Evolutionary conservation across 306 rosid genomes (phyloP).

Genomic region (Castanospermum australe): DNA sequence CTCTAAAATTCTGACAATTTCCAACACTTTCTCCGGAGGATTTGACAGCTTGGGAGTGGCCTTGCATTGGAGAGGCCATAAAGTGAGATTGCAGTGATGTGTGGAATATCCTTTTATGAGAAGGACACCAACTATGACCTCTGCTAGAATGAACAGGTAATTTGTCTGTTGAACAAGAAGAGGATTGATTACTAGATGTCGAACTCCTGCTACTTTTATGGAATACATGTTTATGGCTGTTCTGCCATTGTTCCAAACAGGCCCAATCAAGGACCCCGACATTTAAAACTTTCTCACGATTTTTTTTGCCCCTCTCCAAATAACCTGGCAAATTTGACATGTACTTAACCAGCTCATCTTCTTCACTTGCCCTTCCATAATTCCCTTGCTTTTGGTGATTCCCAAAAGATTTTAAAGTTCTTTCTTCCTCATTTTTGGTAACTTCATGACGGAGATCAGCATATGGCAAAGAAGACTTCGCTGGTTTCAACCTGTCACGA

Average conservation of each 20-base stretch:
- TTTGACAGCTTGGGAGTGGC: conserved; percentile 37
- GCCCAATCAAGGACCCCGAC: conserved; percentile 98
- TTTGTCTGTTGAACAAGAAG: conserved; percentile 54
- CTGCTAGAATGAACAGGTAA: conserved; percentile 53
- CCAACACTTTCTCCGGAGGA: conserved; percentile 34
- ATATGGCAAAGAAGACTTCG: conserved; percentile 37
- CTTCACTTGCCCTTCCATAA: conserved; percentile 37
- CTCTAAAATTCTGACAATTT: conserved; percentile 39
- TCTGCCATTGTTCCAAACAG: conserved; percentile 75
- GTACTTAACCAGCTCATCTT: conserved; percentile 67
- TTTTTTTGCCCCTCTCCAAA: conserved; percentile 67
- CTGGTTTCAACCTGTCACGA: conserved; percentile 38
- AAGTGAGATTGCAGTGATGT: conserved; percentile 60
- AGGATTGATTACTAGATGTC: conserved; percentile 49
- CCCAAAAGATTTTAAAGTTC: conserved; percentile 31
- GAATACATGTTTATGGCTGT: conserved; percentile 47
- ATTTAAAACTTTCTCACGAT: conserved; percentile 68
- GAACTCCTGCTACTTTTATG: conserved; percentile 43
- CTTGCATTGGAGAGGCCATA: conserved; percentile 38
- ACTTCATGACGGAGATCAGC: conserved; percentile 42
- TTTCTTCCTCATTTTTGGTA: conserved; percentile 32
- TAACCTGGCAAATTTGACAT: conserved; percentile 68
- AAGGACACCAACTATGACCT: conserved; percentile 55
- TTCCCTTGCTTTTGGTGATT: conserved; percentile 38
- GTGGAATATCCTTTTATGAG: conserved; percentile 39